Conservation (phyloP, 1,284 basidiomycete genomes). For the Pseudomicrostroma phylloplanum region DNA sequence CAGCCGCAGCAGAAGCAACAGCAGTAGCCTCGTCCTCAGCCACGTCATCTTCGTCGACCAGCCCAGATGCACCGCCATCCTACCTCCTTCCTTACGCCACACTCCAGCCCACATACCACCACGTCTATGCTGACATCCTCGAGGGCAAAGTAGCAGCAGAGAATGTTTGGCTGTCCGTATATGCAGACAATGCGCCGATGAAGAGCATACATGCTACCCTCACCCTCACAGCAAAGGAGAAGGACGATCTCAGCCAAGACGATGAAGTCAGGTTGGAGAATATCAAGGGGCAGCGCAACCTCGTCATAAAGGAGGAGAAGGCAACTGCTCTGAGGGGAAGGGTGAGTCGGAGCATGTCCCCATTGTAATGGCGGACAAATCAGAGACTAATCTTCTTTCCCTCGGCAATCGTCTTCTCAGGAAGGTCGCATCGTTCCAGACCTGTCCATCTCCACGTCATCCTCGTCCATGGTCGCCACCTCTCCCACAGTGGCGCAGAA, state of each 20-base stretch:
- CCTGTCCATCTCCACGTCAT: too few species aligned
- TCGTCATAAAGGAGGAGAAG: too few species aligned
- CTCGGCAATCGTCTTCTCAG: too few species aligned
- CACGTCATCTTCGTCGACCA: neutral
- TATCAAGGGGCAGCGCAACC: too few species aligned
- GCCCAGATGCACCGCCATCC: neutral
- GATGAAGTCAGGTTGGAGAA: too few species aligned
- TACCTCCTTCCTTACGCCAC: constrained; percentile 53
- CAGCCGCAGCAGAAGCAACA: too few species aligned
- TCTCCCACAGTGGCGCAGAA: neutral
- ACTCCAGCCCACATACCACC: constrained; percentile 61
- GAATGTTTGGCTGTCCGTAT: constrained; percentile 67
- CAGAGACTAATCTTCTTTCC: too few species aligned
- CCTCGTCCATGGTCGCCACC: neutral
- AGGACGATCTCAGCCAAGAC: too few species aligned
- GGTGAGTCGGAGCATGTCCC: too few species aligned
- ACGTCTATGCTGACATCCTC: constrained; percentile 61
- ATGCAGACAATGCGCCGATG: constrained; percentile 49
- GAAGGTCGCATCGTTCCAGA: too few species aligned
- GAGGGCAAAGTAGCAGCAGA: constrained; percentile 59
- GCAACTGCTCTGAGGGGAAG: too few species aligned
- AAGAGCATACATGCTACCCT: constrained; percentile 27
- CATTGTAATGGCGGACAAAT: too few species aligned
- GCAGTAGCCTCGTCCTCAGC: neutral
- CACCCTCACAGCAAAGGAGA: constrained; percentile 5